A percentile compares a stretch with the other conserved stretches of the same genome.
Evolutionary conservation across 1,284 basidiomycete species (phyloP).

Genomic region (Marasmius sp.): DNA sequence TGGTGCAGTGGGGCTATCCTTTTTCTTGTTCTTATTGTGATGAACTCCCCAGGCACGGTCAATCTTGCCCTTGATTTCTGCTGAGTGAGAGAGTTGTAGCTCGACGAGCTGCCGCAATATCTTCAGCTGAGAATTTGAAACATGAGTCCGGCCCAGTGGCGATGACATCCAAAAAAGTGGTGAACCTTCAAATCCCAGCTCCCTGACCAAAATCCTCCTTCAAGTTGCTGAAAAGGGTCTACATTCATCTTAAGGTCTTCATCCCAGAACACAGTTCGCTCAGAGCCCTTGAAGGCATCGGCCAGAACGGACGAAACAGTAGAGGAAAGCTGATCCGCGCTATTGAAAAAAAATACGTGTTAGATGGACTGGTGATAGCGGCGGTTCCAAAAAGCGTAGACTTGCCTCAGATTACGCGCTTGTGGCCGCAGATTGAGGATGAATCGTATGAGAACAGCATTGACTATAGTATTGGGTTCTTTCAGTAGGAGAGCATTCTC

Average conservation of each 20-base stretch:
- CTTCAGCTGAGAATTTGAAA: constrained; percentile 53
- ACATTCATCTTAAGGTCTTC: constrained; percentile 62
- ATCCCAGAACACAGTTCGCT: constrained; percentile 77
- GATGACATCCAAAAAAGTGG: constrained; percentile 23
- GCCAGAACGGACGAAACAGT: constrained; percentile 65
- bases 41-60: constrained; percentile 83
- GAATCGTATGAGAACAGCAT: constrained; percentile 69
- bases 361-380: constrained; percentile 25
- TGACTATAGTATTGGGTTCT: constrained; percentile 69
- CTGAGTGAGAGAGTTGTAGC: constrained; percentile 67
- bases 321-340: constrained; percentile 73
- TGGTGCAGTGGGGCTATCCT: constrained; percentile 52
- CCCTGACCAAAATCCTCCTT: constrained; percentile 69
- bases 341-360: constrained; percentile 36
- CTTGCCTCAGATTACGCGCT: constrained; percentile 83
- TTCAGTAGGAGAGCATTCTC: constrained; percentile 71
- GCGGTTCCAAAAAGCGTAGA: constrained; percentile 24
- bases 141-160: constrained; percentile 7
- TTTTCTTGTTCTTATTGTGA: constrained; percentile 80
- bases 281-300: constrained; percentile 69
- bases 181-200: constrained; percentile 78
- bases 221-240: constrained; percentile 64
- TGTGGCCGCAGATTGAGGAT: constrained; percentile 77
- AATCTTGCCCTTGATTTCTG: constrained; percentile 66
- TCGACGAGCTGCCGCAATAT: constrained; percentile 79